Evolutionary conservation across 257 asterid genomes (phyloP).

Genomic region (Echites panduratus): DNA sequence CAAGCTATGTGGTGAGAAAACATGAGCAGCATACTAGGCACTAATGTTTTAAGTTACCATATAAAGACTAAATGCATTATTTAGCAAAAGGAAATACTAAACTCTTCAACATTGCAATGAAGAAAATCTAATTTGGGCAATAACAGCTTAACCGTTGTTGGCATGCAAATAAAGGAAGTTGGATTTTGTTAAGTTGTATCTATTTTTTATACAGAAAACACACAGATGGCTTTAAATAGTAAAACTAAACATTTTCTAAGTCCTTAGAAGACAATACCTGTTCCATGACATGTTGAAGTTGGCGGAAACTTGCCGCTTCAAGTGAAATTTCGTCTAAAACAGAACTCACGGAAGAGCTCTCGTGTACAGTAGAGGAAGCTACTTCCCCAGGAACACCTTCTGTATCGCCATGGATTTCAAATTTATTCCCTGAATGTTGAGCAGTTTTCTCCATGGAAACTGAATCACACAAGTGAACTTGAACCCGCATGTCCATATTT

Average conservation of each 20-base stretch:
- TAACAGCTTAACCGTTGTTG: neutral
- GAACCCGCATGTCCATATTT: conserved; percentile 22
- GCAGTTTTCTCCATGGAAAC: conserved; percentile 25
- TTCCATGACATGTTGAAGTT: conserved; percentile 71
- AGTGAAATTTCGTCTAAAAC: conserved; percentile 44
- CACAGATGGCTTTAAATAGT: neutral
- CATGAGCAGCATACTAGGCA: neutral
- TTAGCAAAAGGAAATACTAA: neutral
- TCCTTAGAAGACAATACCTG: conserved; percentile 46
- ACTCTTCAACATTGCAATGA: neutral
- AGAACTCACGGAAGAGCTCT: conserved; percentile 40
- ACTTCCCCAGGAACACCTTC: conserved; percentile 45
- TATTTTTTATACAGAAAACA: neutral
- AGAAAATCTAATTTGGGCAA: too few species aligned
- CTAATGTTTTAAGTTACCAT: neutral
- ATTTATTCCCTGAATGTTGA: conserved; percentile 27
- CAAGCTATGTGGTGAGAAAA: neutral
- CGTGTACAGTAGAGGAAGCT: conserved; percentile 47
- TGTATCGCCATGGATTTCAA: conserved; percentile 30
- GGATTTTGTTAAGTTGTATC: neutral
- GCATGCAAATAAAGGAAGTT: neutral
- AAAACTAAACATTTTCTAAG: neutral
- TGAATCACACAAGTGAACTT: conserved; percentile 30
- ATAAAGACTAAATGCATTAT: neutral
- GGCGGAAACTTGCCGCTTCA: conserved; percentile 64